Percentiles rank a stretch among this genome's conserved stretches.
phyloP scores from a whole-genome alignment of 352 stramenopile species.

The Pythium sukuiense region DNA sequence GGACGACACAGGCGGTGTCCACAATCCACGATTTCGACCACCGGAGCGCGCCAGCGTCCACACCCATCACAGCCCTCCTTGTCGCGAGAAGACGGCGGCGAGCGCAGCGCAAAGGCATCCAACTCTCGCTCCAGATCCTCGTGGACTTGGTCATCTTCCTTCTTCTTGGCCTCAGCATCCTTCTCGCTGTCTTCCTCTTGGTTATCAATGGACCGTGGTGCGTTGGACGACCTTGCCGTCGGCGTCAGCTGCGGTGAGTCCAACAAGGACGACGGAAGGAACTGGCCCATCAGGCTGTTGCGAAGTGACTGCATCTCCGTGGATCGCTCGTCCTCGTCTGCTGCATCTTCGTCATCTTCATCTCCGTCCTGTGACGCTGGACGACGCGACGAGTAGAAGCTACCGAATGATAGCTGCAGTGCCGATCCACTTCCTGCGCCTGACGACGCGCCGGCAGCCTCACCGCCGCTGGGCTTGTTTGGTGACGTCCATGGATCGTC shows the following conservation, averaged over 20 bases:
- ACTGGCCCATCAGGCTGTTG: constrained; percentile 77
- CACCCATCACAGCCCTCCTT: constrained; percentile 22
- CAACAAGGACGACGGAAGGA: constrained; percentile 71
- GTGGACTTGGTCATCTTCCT: constrained; percentile 1
- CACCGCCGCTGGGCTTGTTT: constrained; percentile 21
- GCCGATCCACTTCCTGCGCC: constrained; percentile 1
- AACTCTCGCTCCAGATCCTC: constrained; percentile 21
- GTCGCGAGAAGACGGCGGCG: background rate
- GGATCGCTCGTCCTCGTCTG: constrained; percentile 48
- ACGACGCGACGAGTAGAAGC: constrained; percentile 54
- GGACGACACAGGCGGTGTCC: constrained; percentile 25
- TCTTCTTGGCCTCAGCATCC: background rate
- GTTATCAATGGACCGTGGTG: constrained; percentile 9
- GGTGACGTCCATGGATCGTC: constrained; percentile 33
- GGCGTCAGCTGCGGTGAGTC: constrained; percentile 83
- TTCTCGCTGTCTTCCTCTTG: constrained; percentile 15
- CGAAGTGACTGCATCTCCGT: constrained; percentile 62
- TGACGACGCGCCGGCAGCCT: background rate
- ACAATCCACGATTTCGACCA: constrained; percentile 27
- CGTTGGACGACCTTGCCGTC: constrained; percentile 31
- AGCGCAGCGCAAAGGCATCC: constrained; percentile 16
- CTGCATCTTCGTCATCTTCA: constrained; percentile 29
- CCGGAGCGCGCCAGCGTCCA: constrained; percentile 12
- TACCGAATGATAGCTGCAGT: constrained; percentile 46
- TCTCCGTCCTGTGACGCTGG: constrained; percentile 6